These are phyloP conservation scores for Glaciozyma antarctica DNA, from an alignment of 768 basidiomycete species.

Conservation along the genomic window DNA sequence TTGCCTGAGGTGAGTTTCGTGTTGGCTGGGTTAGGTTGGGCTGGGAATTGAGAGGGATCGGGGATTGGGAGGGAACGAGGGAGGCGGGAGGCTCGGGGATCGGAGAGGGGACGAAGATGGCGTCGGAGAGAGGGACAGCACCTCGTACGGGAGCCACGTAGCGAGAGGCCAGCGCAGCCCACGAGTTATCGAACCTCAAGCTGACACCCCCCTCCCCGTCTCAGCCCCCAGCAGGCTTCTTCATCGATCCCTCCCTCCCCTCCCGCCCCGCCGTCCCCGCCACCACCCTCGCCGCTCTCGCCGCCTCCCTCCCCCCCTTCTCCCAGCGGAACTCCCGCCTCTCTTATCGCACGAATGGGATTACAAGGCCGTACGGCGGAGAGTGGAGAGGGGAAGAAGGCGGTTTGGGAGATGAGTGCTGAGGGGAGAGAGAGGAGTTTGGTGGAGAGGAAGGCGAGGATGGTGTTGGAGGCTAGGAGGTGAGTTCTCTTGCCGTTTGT, in stretches of 20 bases:
- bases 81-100: no score
- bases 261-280: neutral
- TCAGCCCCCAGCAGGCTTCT: conserved; percentile 26
- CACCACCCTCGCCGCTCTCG: neutral
- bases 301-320: neutral
- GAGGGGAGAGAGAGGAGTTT: conserved; percentile 16
- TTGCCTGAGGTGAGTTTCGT: conserved; percentile 22
- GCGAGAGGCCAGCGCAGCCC: no score
- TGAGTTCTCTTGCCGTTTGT: neutral
- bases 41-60: no score
- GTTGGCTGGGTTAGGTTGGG: neutral
- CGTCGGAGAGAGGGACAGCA: no score
- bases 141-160: no score
- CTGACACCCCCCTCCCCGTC: neutral
- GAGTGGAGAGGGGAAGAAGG: neutral
- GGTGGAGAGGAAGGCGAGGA: conserved; percentile 24
- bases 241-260: neutral
- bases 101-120: no score
- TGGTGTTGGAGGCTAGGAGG: conserved; percentile 30
- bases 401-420: neutral
- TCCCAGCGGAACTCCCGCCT: conserved; percentile 9
- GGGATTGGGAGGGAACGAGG: no score
- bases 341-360: conserved; percentile 23
- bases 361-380: neutral
- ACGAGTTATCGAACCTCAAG: no score